Evolutionary conservation across 345 rosid species (phyloP), one percentile per base, ranked within the genome.

Genomic region (Toxicodendron radicans): DNA sequence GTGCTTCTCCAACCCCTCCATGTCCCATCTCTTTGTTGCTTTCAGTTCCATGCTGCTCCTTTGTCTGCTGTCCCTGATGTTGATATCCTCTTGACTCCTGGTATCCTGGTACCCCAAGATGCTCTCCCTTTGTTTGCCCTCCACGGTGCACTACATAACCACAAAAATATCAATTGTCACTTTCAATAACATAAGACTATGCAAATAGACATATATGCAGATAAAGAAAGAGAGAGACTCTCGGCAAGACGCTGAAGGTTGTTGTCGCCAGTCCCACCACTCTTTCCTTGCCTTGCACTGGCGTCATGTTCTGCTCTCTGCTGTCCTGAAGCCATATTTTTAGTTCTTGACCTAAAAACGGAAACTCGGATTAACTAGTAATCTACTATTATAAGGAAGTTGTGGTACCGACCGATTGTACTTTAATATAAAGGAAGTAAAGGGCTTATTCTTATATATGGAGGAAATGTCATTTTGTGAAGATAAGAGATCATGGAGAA

Each of bases 71-170:
- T 20, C 30, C 11, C 10, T 32, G 17, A 23, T 4, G 16, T 23
- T 21, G 33, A 8, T 24, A 12, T 2, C 30, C 63, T 59, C 27
- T 30, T 20, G 63, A 23, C 3, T 23, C n/a, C 33, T 53, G 27
- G 16, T 32, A 20, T 27, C 48, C 60, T 30, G n/a, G n/a, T 17
- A 38, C 61, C 30, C 48, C 48, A 10, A 51, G 58, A 20, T 52
- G 72, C 17, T 52, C 48, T 4, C 72, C 60, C 17, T 68, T 68
- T 8, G 72, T 68, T 10, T 13, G 72, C 14, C 60, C 60, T 53
- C 60, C 48, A 18, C 60, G 60, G 23, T 68, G 32, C 17, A 7
- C 72, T 18, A 38, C 60, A 14, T 21, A 30, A 21, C 13, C 32
- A 11, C 8, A 14, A 16, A 4, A 13, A 51, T 13, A 51, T 13